phyloP scores from a whole-genome alignment of 257 asterid genomes.

The Gynochthodes officinalis region DNA sequence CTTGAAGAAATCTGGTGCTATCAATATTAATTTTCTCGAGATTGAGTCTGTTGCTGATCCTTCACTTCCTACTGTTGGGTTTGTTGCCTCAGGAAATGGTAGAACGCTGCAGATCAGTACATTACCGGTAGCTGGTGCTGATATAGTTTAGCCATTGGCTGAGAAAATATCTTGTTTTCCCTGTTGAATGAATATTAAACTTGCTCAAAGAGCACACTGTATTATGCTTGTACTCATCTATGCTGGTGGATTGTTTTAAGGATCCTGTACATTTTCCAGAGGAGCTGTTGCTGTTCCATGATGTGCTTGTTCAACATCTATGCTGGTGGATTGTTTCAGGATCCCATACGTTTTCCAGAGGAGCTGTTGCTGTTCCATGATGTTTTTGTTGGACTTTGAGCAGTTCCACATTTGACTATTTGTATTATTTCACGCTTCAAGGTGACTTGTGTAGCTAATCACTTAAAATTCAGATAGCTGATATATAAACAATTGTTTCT shows the following conservation, averaged over 20 bases:
- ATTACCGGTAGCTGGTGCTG: conserved; percentile 43
- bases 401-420: not conserved
- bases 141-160: conserved; percentile 54
- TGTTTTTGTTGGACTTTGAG: not conserved
- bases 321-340: conserved; percentile 4
- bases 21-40: conserved; percentile 66
- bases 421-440: conserved; percentile 7
- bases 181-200: conserved; percentile 12
- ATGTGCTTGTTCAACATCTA: not conserved
- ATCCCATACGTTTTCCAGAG: not conserved
- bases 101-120: conserved; percentile 71
- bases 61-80: conserved; percentile 76
- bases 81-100: conserved; percentile 62
- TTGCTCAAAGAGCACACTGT: not conserved
- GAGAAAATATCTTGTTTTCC: not conserved
- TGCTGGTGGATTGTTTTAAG: conserved; percentile 5
- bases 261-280: not conserved
- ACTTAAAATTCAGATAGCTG: not conserved
- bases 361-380: not conserved
- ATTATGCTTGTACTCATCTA: not conserved
- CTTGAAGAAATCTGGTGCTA: conserved; percentile 85
- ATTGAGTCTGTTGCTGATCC: conserved; percentile 80
- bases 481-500: conserved; percentile 7
- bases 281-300: not conserved
- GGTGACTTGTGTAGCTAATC: not conserved